Conservation (phyloP, 2,329 filamentous ascomycete species). For the Epichloe festucae region DNA sequence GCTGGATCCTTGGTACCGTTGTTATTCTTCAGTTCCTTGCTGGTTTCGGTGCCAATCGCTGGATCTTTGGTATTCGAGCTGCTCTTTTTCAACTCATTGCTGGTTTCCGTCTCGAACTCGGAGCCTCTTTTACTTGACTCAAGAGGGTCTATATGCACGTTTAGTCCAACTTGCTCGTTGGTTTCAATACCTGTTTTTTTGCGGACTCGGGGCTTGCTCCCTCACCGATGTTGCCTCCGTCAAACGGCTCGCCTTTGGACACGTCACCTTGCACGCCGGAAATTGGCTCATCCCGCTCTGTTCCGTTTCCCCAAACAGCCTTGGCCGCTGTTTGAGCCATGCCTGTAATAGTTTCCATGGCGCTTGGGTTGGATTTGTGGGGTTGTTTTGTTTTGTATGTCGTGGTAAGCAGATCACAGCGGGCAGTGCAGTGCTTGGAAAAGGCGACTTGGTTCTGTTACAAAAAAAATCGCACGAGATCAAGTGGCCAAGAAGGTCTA, state of each 20-base stretch:
- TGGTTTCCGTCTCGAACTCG: background rate
- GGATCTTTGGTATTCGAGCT: background rate
- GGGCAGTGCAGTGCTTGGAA: background rate
- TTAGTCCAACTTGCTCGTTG: too few relatives aligned
- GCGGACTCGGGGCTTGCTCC: background rate
- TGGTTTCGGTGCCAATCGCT: background rate
- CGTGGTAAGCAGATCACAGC: background rate
- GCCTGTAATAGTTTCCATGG: constrained; percentile 53
- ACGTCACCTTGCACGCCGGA: constrained; percentile 59
- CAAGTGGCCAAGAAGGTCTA: background rate
- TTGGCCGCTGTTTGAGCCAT: constrained; percentile 29
- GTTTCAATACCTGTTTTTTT: too few relatives aligned
- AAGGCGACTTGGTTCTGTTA: too few relatives aligned
- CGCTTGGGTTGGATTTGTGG: constrained; percentile 5
- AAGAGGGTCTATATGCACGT: background rate
- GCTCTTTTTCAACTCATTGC: background rate
- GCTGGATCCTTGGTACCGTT: background rate
- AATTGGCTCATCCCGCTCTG: constrained; percentile 47
- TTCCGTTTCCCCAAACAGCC: constrained; percentile 31
- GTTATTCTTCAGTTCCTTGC: background rate
- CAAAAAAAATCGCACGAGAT: too few relatives aligned
- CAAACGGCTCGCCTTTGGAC: constrained; percentile 58
- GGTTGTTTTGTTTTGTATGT: background rate
- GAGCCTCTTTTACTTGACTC: background rate
- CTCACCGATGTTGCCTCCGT: constrained; percentile 59